Base-by-base conservation (phyloP, 163 green algal species). In the Coccomyxa subellipsoidea region DNA sequence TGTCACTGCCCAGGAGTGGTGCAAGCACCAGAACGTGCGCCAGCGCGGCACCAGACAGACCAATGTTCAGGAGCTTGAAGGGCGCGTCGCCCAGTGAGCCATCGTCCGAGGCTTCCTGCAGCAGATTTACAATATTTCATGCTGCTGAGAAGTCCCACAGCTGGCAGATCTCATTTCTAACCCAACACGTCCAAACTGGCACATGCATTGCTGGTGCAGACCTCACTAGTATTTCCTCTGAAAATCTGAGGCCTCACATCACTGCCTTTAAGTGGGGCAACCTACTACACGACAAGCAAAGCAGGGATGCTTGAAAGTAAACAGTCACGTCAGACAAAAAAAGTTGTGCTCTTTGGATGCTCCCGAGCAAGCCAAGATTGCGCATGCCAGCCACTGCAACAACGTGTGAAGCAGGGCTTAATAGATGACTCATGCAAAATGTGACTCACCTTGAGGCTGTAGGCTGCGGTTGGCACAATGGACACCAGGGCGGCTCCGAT, bases 401-500 rank as follows among this genome's bases (percentile, higher is more conserved):
- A 54, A 31, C 35, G 69, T 39, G 69, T 39, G n/a, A 15, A 77
- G 32, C 10, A 12, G 25, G n/a, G 32, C 32, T 35, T 77, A 77
- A 77, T 35, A 35, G 10, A 53, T 10, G 21, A 79, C 23, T 29
- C 23, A 25, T 54, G 37, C 37, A 31, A 12, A 18, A 25, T 34
- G 7, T 59, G n/a, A 73, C 10, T 27, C 66, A 85, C 80, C 86
- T 84, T 87, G 34, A 90, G 83, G 21, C 54, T 78, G 77, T 84
- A 86, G 32, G 80, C 82, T 9, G 88, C 70, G 27, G 80, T 80
- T 32, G 88, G 86, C 23, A 88, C 40, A 38, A 91, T 15, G 7
- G 88, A 85, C 40, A 91, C 76, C 59, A 89, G 39, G n/a, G 77
- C 77, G 21, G 54, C 82, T 36, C 85, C 88, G 36, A 87, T 79